Evolutionary conservation across 495 filamentous ascomycete genomes (phyloP), one percentile per base, ranked within the genome.

Genomic region (Xylaria scruposa): DNA sequence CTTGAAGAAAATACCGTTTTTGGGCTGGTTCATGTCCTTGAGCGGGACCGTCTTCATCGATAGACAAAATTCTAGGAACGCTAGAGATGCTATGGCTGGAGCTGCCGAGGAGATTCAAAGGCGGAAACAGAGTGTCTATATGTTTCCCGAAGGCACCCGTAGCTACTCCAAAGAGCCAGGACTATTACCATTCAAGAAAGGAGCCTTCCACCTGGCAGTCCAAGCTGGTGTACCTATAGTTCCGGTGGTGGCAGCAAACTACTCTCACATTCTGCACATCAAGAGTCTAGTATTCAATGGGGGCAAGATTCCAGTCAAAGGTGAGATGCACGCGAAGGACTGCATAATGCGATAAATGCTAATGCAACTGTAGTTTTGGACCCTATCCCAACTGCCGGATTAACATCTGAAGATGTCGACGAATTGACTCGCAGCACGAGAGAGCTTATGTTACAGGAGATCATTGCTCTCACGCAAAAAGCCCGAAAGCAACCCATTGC

Each of bases 11-110:
- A 81, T 90, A n/a, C 96, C 96, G 2, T 91, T 99, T 78, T 84
- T 99, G 54, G 96, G 96, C 64, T 97, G 94, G 95, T 99, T 97
- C 83, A 98, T 99, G 97, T 76, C 89, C 47, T 86, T 98, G 26
- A 93, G 90, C 51, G 93, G 94, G 63, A 93, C 93, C 70, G 91
- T 99, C 56, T 99, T 98, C 81, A 97, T 99, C 83, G 93, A 99
- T 78, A 91, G 96, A 75, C 85, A 87, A 61, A 97, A 97, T 77
- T 89, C 89, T 44, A 84, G 89, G 70, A 91, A 90, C 54, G 94
- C 96, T n/a, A 86, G 94, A 70, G 88, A 90, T 70, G 94, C 94
- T 3, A 97, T 99, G 85, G 88, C 91, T 67, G 88, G 91, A 51
- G 96, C 96, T 19, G 92, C 93, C 36, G 80, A 88, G 36, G 90